Percentiles rank a stretch among this genome's conserved stretches.
Conservation (phyloP, 1,284 basidiomycete genomes). For the Ceratobasidium sp. region DNA sequence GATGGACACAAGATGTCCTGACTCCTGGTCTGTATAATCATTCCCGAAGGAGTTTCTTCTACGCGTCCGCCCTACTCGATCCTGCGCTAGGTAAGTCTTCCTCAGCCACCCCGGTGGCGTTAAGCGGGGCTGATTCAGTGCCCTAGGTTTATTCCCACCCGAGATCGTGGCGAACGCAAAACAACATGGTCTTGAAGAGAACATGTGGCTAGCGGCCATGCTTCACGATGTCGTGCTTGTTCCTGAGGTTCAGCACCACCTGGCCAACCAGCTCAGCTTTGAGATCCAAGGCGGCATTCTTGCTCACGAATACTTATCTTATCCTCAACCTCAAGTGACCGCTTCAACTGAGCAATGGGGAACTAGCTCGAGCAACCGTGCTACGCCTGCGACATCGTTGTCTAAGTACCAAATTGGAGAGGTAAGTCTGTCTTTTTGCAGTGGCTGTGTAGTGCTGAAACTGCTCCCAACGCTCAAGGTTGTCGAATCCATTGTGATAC, state of each 20-base stretch:
- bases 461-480: background rate
- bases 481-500: conserved; percentile 37
- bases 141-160: conserved; percentile 11
- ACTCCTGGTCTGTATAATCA: conserved; percentile 32
- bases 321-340: conserved; percentile 29
- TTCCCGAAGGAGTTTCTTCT: conserved; percentile 34
- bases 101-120: no score
- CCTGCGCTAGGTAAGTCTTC: conserved; percentile 11
- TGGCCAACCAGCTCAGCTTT: conserved; percentile 33
- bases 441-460: background rate
- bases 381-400: conserved; percentile 8
- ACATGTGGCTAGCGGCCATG: conserved; percentile 41
- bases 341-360: conserved; percentile 26
- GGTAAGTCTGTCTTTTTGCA: background rate
- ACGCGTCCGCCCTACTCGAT: conserved; percentile 35
- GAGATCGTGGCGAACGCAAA: conserved; percentile 27
- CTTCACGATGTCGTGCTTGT: conserved; percentile 37
- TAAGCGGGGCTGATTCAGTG: background rate
- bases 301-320: conserved; percentile 34
- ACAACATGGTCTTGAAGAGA: conserved; percentile 25
- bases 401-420: conserved; percentile 40
- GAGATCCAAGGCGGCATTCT: conserved; percentile 40
- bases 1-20: conserved; percentile 36
- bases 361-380: conserved; percentile 17
- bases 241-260: conserved; percentile 25